These are phyloP conservation scores for Nitzschia inconspicua DNA, from an alignment of 108 stramenopile species.

Conservation along the genomic window DNA sequence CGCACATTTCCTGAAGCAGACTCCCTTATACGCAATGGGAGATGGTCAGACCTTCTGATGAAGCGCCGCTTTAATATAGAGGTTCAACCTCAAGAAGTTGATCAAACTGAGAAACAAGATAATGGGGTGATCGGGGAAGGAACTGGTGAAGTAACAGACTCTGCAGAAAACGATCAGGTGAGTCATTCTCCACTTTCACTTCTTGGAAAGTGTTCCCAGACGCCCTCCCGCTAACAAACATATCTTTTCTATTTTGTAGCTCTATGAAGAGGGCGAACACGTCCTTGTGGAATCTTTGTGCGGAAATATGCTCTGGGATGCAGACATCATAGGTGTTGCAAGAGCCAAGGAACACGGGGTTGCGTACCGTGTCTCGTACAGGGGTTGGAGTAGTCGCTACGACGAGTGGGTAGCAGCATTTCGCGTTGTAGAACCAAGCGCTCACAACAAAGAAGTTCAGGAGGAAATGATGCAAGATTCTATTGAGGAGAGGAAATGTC, in stretches of 20 bases:
- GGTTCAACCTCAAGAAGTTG: not conserved
- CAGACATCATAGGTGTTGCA: slow-evolving; percentile 50
- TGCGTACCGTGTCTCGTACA: slow-evolving; percentile 72
- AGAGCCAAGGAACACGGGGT: slow-evolving; percentile 31
- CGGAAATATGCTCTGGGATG: slow-evolving; percentile 67
- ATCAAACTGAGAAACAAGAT: not conserved
- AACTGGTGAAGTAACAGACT: slow-evolving; percentile 30
- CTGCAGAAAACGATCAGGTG: slow-evolving; percentile 7
- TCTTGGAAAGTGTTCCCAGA: not conserved
- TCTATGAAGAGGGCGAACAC: slow-evolving; percentile 60
- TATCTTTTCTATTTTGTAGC: slow-evolving; percentile 8
- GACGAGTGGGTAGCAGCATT: slow-evolving; percentile 75
- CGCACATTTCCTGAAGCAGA: slow-evolving; percentile 51
- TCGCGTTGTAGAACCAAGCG: slow-evolving; percentile 68
- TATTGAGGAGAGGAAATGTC: slow-evolving; percentile 8
- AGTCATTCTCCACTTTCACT: slow-evolving; percentile 5
- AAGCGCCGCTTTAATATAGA: slow-evolving; percentile 36
- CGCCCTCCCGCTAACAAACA: not conserved
- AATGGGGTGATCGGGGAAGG: slow-evolving; percentile 6
- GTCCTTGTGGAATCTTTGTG: slow-evolving; percentile 72
- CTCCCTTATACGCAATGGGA: slow-evolving; percentile 38
- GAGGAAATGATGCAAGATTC: slow-evolving; percentile 55
- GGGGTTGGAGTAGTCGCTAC: slow-evolving; percentile 78
- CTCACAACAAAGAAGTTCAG: slow-evolving; percentile 54
- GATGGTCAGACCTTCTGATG: slow-evolving; percentile 58